Evolutionary conservation across 1,139 yeast species (phyloP), one percentile per base, ranked within the genome.

Genomic region (Pichiaceae sp.): DNA sequence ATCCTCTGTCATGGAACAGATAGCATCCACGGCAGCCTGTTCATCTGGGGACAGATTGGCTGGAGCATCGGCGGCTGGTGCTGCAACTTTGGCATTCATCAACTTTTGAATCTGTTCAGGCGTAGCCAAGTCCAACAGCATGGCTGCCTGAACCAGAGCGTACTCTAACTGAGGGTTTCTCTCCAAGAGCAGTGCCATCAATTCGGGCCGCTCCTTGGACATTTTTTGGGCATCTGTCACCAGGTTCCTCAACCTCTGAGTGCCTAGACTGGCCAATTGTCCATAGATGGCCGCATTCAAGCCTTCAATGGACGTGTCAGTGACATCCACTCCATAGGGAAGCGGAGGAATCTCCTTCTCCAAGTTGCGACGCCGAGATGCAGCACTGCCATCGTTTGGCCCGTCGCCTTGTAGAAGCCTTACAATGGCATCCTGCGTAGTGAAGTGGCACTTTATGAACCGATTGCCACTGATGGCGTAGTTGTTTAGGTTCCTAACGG

Each of bases 401-500:
- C 39, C 37, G 18, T 29, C 33, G 8, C 29, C 36, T 16, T 32
- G 31, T 29, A 41, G 41, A 40, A 40, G 32, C 24, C 42, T 50
- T 19, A 37, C 31, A 19, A 53, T 45, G 9, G 46, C 39, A 40
- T 49, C 58, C 51, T 71, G 80, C 38, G 64, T 60, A 33, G 87
- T 66, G 54, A 78, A 80, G 18, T 85, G 83, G 48, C 95, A 93
- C 46, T 81, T 76, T 36, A 89, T 60, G 33, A 24, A 33, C 20
- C 43, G 32, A n/a, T 33, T 64, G 66, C 43, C 95, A 64, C 40
- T 75, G 34, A 89, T 72, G 23, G 74, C 70, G 60, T 81, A 80
- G 46, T 85, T 83, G 57, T 85, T 84, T 47, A 89, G 64, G 60
- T 89, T 91, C 41, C 97, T 66, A 16, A 87, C 95, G 0, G 97